phyloP scores from a whole-genome alignment of 2,329 filamentous ascomycete species.

The Dendryphion nanum region DNA sequence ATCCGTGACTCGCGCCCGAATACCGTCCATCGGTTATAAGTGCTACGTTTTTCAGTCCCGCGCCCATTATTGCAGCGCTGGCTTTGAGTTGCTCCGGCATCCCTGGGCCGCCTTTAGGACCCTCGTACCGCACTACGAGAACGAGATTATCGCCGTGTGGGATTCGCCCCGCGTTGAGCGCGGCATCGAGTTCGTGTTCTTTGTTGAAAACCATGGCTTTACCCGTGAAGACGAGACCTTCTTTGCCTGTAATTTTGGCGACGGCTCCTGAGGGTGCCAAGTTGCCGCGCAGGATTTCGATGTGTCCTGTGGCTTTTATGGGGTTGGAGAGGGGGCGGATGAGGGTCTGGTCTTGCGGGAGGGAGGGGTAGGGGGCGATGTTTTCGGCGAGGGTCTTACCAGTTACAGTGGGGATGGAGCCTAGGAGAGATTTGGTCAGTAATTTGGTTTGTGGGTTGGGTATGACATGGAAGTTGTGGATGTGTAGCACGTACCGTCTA shows the following conservation, averaged over 20 bases:
- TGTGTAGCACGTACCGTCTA: too few species aligned
- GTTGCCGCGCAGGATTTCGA: constrained; percentile 85
- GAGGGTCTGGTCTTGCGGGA: constrained; percentile 77
- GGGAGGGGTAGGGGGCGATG: constrained; percentile 70
- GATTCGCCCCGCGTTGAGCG: constrained; percentile 69
- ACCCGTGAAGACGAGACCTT: constrained; percentile 79
- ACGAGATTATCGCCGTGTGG: constrained; percentile 78
- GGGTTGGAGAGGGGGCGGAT: constrained; percentile 79
- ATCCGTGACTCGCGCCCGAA: constrained; percentile 82
- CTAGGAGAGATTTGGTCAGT: too few species aligned
- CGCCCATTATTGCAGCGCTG: constrained; percentile 88
- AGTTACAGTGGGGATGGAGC: constrained; percentile 76
- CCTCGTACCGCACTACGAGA: constrained; percentile 88
- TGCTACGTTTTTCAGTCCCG: constrained; percentile 80
- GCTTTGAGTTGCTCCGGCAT: constrained; percentile 96
- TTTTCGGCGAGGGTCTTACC: constrained; percentile 83
- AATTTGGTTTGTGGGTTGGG: too few species aligned
- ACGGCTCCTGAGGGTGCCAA: constrained; percentile 86
- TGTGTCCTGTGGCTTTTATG: constrained; percentile 82
- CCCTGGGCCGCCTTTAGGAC: constrained; percentile 86
- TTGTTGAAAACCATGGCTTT: constrained; percentile 83
- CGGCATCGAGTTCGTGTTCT: constrained; percentile 73
- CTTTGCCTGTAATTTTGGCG: constrained; percentile 95
- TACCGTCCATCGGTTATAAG: constrained; percentile 92
- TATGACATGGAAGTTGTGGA: too few species aligned